Evolutionary conservation across 1,284 basidiomycete species (phyloP).

Genomic region (Fistulina hepatica): DNA sequence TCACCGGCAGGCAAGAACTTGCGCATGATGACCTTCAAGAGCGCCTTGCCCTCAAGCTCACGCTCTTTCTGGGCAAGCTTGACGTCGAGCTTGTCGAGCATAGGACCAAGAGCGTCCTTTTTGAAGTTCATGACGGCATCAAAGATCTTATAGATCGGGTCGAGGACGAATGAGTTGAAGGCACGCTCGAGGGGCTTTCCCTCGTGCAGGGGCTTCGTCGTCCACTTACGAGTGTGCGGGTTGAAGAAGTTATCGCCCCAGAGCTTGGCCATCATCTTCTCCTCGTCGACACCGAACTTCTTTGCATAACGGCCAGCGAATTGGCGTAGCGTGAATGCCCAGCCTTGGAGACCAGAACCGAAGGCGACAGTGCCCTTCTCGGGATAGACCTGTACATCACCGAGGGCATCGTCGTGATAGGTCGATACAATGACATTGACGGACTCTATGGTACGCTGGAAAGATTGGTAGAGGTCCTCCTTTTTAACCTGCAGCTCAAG

Average conservation of each 20-base stretch:
- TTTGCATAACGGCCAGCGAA: slow-evolving; percentile 94
- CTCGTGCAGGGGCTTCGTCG: slow-evolving; percentile 68
- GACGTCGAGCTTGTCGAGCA: slow-evolving; percentile 97
- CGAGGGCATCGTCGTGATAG: slow-evolving; percentile 89
- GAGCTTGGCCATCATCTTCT: slow-evolving; percentile 95
- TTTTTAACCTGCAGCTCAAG: slow-evolving; percentile 97
- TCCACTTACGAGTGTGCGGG: slow-evolving; percentile 96
- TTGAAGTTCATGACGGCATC: slow-evolving; percentile 99
- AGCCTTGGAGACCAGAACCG: slow-evolving; percentile 98
- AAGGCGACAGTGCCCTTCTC: slow-evolving; percentile 98
- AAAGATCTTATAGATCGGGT: slow-evolving; percentile 99
- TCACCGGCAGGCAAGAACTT: slow-evolving; percentile 99
- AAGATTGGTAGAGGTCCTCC: slow-evolving; percentile 96
- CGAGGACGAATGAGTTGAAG: slow-evolving; percentile 95
- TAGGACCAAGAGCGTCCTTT: slow-evolving; percentile 78
- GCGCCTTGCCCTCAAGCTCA: slow-evolving; percentile 92
- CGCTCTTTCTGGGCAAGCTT: slow-evolving; percentile 86
- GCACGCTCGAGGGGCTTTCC: slow-evolving; percentile 88
- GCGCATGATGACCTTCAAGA: slow-evolving; percentile 98
- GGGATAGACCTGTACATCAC: slow-evolving; percentile 98
- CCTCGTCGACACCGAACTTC: slow-evolving; percentile 99
- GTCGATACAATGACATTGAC: slow-evolving; percentile 99
- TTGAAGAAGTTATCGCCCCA: slow-evolving; percentile 99
- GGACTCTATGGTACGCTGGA: slow-evolving; percentile 94
- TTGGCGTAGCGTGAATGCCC: slow-evolving; percentile 98